phyloP scores from a whole-genome alignment of 768 basidiomycete species.

The Boletales sp. region DNA sequence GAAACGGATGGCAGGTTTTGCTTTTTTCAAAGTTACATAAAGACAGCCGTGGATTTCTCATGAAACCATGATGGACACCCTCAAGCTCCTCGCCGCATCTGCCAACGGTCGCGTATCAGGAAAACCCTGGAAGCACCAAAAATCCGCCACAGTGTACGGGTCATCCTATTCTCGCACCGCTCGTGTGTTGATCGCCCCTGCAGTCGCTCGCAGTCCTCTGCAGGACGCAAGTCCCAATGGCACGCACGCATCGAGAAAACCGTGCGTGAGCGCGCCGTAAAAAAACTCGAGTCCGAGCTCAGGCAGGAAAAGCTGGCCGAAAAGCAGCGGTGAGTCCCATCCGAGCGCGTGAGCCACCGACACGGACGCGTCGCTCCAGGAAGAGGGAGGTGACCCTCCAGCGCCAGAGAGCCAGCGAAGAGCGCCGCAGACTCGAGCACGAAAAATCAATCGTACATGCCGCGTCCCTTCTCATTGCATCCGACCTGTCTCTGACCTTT shows the following conservation, averaged over 20 bases:
- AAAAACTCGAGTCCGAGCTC: conserved; percentile 69
- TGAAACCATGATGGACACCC: no score
- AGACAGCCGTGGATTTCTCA: conserved; percentile 3
- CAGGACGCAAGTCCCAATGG: conserved; percentile 68
- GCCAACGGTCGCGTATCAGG: conserved; percentile 65
- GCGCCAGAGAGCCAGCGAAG: conserved; percentile 70
- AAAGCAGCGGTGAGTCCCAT: conserved; percentile 45
- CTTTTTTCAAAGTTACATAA: conserved; percentile 21
- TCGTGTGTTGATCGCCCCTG: conserved; percentile 2
- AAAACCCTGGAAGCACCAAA: conserved; percentile 61
- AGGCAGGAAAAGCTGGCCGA: conserved; percentile 76
- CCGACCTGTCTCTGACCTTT: background rate
- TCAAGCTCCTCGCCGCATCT: conserved; percentile 47
- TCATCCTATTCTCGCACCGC: no score
- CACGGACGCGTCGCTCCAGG: conserved; percentile 33
- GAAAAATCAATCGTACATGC: conserved; percentile 29
- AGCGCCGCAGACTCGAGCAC: conserved; percentile 53
- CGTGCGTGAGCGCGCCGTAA: conserved; percentile 62
- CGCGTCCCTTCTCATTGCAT: background rate
- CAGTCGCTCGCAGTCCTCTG: conserved; percentile 68
- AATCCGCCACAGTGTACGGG: conserved; percentile 50
- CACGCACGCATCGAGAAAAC: conserved; percentile 67
- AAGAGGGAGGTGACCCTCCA: conserved; percentile 65
- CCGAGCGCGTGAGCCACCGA: background rate
- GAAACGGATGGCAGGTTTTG: no score